phyloP scores from a whole-genome alignment of 495 filamentous ascomycete species.

The Neurospora sp. region DNA sequence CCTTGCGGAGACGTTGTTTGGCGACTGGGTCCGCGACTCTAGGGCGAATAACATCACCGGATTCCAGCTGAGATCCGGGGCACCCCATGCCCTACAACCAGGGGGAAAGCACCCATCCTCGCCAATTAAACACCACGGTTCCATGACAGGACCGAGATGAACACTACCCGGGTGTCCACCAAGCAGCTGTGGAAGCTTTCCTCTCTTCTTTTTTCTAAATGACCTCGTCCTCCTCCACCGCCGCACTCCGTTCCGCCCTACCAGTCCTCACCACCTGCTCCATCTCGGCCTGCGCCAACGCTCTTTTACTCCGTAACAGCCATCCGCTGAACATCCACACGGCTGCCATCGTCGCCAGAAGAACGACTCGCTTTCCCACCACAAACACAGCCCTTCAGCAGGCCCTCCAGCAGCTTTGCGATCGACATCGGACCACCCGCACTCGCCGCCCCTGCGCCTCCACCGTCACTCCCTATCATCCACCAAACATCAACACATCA shows the following conservation, averaged over 20 bases:
- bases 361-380: constrained; percentile 15
- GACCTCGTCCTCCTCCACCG: constrained; percentile 21
- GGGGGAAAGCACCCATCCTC: background rate
- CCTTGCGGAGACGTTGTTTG: background rate
- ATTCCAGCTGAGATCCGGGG: background rate
- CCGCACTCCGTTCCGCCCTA: background rate
- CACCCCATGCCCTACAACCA: background rate
- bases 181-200: constrained; percentile 1
- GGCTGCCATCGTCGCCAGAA: constrained; percentile 25
- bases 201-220: constrained; percentile 15
- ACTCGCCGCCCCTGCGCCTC: constrained; percentile 11
- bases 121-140: background rate
- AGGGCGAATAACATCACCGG: background rate
- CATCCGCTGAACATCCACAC: constrained; percentile 21
- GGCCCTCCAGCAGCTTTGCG: background rate
- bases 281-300: constrained; percentile 23
- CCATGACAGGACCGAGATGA: constrained; percentile 6
- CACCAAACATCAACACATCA: constrained; percentile 8
- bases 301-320: constrained; percentile 27
- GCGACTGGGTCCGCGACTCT: background rate
- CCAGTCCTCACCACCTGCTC: constrained; percentile 14
- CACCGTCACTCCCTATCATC: constrained; percentile 16
- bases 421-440: constrained; percentile 12
- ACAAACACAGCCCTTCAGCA: background rate
- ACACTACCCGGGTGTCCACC: background rate